phyloP scores from a whole-genome alignment of 768 basidiomycete species.

The Amylocystis lapponica region DNA sequence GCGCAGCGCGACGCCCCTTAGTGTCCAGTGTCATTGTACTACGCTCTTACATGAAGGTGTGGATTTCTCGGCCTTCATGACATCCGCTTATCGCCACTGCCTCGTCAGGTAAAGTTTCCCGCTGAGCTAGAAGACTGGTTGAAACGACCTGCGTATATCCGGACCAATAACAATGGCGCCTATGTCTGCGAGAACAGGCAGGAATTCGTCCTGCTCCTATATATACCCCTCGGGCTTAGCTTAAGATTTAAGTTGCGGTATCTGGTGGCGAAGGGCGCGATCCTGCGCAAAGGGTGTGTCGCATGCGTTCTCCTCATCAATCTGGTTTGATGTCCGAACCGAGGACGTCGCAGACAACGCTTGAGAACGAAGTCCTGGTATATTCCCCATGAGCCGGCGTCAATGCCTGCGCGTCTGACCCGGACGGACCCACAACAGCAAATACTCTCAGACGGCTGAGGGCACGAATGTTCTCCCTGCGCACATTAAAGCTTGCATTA shows the following conservation, averaged over 20 bases:
- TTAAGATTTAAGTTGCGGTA: conserved; percentile 64
- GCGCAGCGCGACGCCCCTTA: conserved; percentile 72
- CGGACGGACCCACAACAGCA: conserved; percentile 41
- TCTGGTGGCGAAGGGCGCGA: conserved; percentile 81
- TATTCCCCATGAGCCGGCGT: conserved; percentile 14
- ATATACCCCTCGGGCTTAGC: not conserved
- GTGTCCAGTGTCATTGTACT: conserved; percentile 83
- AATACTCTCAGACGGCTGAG: conserved; percentile 57
- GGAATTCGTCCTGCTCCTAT: not conserved
- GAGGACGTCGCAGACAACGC: conserved; percentile 57
- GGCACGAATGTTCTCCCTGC: too few relatives aligned
- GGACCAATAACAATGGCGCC: conserved; percentile 67
- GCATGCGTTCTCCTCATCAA: conserved; percentile 2
- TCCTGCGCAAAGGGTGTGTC: conserved; percentile 78
- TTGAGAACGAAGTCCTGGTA: conserved; percentile 82
- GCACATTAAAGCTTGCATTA: too few relatives aligned
- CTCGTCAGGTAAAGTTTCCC: conserved; percentile 77
- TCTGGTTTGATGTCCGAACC: conserved; percentile 18
- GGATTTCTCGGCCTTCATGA: not conserved
- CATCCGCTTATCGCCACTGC: not conserved
- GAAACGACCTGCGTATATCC: conserved; percentile 83
- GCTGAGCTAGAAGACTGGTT: conserved; percentile 81
- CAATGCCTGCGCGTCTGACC: conserved; percentile 3
- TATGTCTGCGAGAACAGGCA: conserved; percentile 83
- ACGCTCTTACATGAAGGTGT: conserved; percentile 78